These are phyloP conservation scores for Stemphylium beticola DNA, from an alignment of 2,329 filamentous ascomycete species.

Conservation along the genomic window DNA sequence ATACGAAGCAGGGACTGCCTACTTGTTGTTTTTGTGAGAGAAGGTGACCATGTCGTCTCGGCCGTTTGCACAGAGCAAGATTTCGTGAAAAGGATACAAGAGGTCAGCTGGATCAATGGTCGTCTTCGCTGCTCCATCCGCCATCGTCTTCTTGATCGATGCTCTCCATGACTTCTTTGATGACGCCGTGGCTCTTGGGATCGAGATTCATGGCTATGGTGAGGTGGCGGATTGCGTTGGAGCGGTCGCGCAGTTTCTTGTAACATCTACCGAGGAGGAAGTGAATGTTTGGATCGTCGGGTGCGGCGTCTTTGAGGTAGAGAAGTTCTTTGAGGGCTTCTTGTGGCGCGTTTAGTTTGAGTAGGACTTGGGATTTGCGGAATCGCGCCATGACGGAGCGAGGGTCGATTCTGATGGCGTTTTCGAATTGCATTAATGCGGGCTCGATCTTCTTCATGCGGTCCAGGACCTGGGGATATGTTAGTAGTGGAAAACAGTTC, in stretches of 20 bases:
- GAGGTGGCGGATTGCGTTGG: constrained; percentile 87
- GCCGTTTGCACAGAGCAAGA: too few species aligned
- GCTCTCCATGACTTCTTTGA: constrained; percentile 95
- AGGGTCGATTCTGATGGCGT: constrained; percentile 82
- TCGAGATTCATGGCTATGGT: constrained; percentile 95
- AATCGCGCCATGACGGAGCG: constrained; percentile 83
- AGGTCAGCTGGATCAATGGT: constrained; percentile 22
- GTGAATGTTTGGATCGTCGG: constrained; percentile 94
- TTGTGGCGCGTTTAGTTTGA: constrained; percentile 73
- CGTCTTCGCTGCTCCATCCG: constrained; percentile 44
- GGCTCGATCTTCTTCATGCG: constrained; percentile 81
- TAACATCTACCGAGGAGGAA: constrained; percentile 85
- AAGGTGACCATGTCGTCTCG: too few species aligned
- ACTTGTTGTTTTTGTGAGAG: too few species aligned
- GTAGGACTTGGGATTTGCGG: constrained; percentile 87
- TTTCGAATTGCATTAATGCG: constrained; percentile 80
- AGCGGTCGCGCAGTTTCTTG: constrained; percentile 65
- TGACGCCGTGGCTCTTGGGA: constrained; percentile 92
- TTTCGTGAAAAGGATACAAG: too few species aligned
- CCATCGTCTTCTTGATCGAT: constrained; percentile 74
- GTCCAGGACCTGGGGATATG: constrained; percentile 64
- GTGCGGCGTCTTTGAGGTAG: constrained; percentile 87
- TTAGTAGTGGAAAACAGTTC: constrained; percentile 1
- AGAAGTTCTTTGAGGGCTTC: constrained; percentile 82
- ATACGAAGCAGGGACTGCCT: too few species aligned